Evolutionary conservation across 2,329 filamentous ascomycete species (phyloP).

Genomic region (Chaetomiaceae sp.): DNA sequence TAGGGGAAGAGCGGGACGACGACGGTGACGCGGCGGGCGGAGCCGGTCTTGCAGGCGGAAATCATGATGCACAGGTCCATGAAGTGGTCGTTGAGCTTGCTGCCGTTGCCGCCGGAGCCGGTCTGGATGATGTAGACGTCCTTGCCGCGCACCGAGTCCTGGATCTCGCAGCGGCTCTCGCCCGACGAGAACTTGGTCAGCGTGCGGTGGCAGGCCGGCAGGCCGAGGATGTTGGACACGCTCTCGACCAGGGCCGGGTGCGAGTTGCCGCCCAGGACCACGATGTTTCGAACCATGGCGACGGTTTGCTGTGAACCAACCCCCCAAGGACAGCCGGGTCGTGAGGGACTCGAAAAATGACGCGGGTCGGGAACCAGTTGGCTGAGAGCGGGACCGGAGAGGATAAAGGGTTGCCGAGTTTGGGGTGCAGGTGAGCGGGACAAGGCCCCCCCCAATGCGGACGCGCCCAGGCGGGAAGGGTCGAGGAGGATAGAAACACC

Average conservation of each 20-base stretch:
- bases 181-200: conserved; percentile 90
- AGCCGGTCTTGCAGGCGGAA: conserved; percentile 82
- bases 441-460: conserved; percentile 4
- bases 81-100: conserved; percentile 90
- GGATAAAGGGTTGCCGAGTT: neutral
- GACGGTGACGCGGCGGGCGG: conserved; percentile 85
- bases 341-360: neutral
- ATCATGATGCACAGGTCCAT: conserved; percentile 97
- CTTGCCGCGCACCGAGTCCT: conserved; percentile 93
- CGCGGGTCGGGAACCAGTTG: conserved; percentile 8
- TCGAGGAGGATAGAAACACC: conserved; percentile 5
- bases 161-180: conserved; percentile 89
- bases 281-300: conserved; percentile 85
- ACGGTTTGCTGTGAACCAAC: conserved; percentile 11
- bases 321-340: too few relatives aligned
- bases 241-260: conserved; percentile 82
- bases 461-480: conserved; percentile 5
- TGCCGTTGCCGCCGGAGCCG: conserved; percentile 52
- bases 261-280: conserved; percentile 86
- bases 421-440: conserved; percentile 17
- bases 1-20: conserved; percentile 96
- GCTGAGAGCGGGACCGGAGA: too few relatives aligned
- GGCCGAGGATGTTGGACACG: conserved; percentile 82
- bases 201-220: conserved; percentile 75
- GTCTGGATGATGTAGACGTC: conserved; percentile 99